Conservation (phyloP, 768 basidiomycete species). For the Tulasnella sp. region DNA sequence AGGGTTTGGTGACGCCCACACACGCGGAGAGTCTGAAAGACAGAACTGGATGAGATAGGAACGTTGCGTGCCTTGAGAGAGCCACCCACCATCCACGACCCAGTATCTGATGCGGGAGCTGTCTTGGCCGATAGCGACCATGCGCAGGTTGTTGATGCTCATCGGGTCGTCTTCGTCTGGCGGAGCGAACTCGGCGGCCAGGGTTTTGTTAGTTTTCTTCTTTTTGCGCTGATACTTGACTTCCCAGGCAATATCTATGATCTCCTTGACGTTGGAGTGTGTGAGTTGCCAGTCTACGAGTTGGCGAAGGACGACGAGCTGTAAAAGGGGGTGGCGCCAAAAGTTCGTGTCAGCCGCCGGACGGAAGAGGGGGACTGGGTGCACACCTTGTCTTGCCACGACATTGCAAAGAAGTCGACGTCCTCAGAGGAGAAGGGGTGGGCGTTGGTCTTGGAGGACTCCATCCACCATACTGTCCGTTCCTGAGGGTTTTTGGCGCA, state of each 20-base stretch:
- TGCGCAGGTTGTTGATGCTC: conserved; percentile 60
- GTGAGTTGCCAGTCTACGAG: conserved; percentile 69
- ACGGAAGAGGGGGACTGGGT: conserved; percentile 29
- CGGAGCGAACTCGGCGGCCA: conserved; percentile 44
- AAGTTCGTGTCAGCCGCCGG: conserved; percentile 34
- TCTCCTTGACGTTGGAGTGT: conserved; percentile 57
- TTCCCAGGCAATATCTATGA: conserved; percentile 83
- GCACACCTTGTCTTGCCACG: conserved; percentile 79
- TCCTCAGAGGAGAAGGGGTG: conserved; percentile 66
- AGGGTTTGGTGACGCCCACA: conserved; percentile 81
- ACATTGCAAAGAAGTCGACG: conserved; percentile 70
- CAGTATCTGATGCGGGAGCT: conserved; percentile 72
- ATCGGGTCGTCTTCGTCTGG: conserved; percentile 56
- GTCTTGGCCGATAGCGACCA: conserved; percentile 75
- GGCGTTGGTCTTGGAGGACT: conserved; percentile 59
- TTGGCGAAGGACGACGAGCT: conserved; percentile 80
- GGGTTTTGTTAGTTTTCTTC: conserved; percentile 56
- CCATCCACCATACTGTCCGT: conserved; percentile 74
- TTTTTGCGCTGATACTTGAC: conserved; percentile 80
- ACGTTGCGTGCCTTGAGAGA: conserved; percentile 36
- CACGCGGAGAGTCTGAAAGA: conserved; percentile 68
- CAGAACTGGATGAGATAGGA: neutral
- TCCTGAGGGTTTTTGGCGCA: conserved; percentile 45
- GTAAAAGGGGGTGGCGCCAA: conserved; percentile 12
- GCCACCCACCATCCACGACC: conserved; percentile 81